Base-by-base conservation (phyloP, 345 rosid species). In the Xanthoceras sorbifolium region DNA sequence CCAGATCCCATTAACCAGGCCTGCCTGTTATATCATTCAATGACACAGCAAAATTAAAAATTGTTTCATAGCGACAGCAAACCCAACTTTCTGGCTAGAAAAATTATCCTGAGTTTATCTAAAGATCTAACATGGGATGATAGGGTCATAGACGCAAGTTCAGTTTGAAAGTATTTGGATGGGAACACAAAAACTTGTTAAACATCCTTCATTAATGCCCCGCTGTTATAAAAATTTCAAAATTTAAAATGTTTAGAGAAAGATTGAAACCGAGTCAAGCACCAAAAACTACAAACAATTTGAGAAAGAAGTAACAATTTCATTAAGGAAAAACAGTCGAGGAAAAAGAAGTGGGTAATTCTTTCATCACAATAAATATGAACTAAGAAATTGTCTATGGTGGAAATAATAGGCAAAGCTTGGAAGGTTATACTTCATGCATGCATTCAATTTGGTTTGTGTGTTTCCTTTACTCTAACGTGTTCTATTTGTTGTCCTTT, bases 11-110 rank as follows among this genome's bases (percentile, higher is more conserved):
- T 22, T 74, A 65, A 63, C 70, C 31, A 48, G n/a, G 25, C 44
- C 63, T 48, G 60, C 61, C 42, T 26, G 38, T 52, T 42, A 44
- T 73, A 62, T 44, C 18, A 63, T 63, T 44, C 69, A 62, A 25
- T 44, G 71, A 75, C 64, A 65, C 50, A 10, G 4, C 20, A 40
- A 31, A 18, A 23, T 32, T 18, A 52, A 3, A 50, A 29, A 48
- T 26, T 20, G 18, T 48, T 69, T 67, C 7, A 46, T 26, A 11
- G 25, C 8, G 7, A 22, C 20, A 25, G 15, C 32, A 26, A 69
- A 50, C 28, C 60, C 28, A 9, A 48, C 15, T 20, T 52, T 70
- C 63, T 20, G 5, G 61, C 28, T 31, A n/a, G 44, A 31, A 52
- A 50, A 50, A n/a, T 17, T 20, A 54, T 31, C 57, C 17, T 9